phyloP scores from a whole-genome alignment of 257 asterid species.

The Jaltomata sinuosa region DNA sequence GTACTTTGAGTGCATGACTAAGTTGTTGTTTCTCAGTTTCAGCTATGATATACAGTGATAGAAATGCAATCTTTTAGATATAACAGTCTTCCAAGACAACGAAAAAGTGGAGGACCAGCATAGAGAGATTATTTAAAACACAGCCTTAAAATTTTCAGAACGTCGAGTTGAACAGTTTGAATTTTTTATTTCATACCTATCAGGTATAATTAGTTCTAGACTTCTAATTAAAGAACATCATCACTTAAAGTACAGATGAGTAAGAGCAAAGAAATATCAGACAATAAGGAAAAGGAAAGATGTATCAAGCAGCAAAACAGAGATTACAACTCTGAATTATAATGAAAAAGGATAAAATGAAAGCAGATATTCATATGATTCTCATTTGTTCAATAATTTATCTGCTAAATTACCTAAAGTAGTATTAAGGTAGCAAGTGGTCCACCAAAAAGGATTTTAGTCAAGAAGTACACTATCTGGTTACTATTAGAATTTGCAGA shows the following conservation, averaged over 20 bases:
- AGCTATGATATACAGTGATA: slow-evolving; percentile 24
- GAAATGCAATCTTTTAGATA: background rate
- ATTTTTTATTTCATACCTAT: background rate
- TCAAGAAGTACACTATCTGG: background rate
- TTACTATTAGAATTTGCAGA: background rate
- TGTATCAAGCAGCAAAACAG: background rate
- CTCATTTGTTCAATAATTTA: background rate
- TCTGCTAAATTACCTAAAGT: background rate
- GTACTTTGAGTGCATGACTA: slow-evolving; percentile 66
- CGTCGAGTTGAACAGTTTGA: background rate
- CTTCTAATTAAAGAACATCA: background rate
- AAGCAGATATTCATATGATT: background rate
- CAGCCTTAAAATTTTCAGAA: background rate
- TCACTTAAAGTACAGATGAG: background rate
- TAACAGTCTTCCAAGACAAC: background rate
- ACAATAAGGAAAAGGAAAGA: background rate
- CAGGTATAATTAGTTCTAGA: background rate
- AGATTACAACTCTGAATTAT: background rate
- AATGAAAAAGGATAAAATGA: background rate
- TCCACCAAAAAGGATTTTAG: background rate
- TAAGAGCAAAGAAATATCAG: background rate
- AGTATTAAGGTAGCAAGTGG: background rate
- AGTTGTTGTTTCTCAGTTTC: slow-evolving; percentile 74
- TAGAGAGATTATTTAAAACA: background rate
- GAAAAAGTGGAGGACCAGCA: background rate